Base-by-base conservation (phyloP, 2,329 filamentous ascomycete genomes). In the Diaporthe ilicicola region DNA sequence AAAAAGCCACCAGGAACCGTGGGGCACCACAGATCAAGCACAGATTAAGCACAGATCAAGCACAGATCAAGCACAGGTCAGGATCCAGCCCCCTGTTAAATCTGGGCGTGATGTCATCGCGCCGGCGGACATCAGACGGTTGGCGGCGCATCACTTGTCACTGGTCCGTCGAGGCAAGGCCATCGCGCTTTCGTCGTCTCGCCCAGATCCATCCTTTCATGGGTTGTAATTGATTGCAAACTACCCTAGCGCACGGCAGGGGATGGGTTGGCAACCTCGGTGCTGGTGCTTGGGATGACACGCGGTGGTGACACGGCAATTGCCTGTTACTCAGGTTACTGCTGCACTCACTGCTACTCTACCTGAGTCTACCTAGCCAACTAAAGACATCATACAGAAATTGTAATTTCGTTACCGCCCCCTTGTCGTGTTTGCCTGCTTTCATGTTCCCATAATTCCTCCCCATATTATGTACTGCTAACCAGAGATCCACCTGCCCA, bases 1-100 rank as follows among this genome's bases (percentile, higher is more conserved):
- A 64, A 64, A 29, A n/a, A 37, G 44, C 59, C 59, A 64, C 59
- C 59, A 64, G 59, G 59, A 64, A 64, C 59, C 12, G 59, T 64
- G 59, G 59, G 59, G 59, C 59, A 34, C 42, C 42, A n/a, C n/a
- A n/a, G n/a, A n/a, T n/a, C n/a, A n/a, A n/a, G n/a, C n/a, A n/a
- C n/a, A n/a, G n/a, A n/a, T n/a, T n/a, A n/a, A n/a, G n/a, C n/a
- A 32, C 39, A 22, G 56, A 39, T 24, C 55, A 61, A 24, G 39
- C 27, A 5, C 32, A 12, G 34, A 19, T 8, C 46, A 22, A 9
- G 59, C 59, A 62, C 59, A 9, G 59, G 37, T 50, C 44, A 50
- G 44, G 59, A 50, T 64, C 59, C 34, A 37, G 59, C 59, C 44
- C 59, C 1, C n/a, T 9, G n/a, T 24, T 10, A 19, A 13, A 19